Evolutionary conservation across 345 rosid genomes (phyloP), one percentile per base, ranked within the genome.

Genomic region (Euphorbia peplus): DNA sequence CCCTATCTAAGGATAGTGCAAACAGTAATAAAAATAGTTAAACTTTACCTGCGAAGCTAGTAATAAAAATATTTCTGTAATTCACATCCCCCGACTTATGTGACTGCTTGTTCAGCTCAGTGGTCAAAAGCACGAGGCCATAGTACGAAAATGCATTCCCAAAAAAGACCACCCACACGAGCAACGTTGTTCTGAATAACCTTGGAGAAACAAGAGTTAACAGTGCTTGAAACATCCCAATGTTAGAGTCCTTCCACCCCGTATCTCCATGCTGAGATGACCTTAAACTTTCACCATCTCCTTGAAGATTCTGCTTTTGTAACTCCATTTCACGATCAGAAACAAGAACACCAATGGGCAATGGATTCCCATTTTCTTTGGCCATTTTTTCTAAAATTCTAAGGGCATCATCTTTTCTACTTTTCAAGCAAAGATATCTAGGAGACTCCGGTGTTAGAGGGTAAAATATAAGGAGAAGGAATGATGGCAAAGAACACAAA

Each of bases 81-180:
- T 74, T 80, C 76, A 87, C 79, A 56, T 72, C 84, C 18, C 66
- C 78, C 52, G 87, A 69, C 39, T 74, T 67, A 37, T 55, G 52
- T 13, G 81, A 69, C 44, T 52, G 75, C 63, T 63, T 11, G 77
- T 78, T 87, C 71, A 95, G 83, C 79, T 95, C 95, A 11, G 95
- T 88, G 63, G 99, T 95, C 79, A 95, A 91, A 78, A 95, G 79
- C 48, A 91, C 95, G 30, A 95, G 78, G 14, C 97, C 97, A 41
- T 95, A 95, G 66, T 95, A 95, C 4, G 93, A 76, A 80, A 95
- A 91, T 4, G 99, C 88, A 69, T 90, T 95, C 60, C 97, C 97
- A 65, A 95, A 88, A 75, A 88, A 95, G 5, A 88, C 90, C 25
- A 77, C 66, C 99, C 97, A 95, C 65, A 95, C 72, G 60, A 95